Base-by-base conservation (phyloP, 495 filamentous ascomycete genomes). In the Jackrogersella multiformis region DNA sequence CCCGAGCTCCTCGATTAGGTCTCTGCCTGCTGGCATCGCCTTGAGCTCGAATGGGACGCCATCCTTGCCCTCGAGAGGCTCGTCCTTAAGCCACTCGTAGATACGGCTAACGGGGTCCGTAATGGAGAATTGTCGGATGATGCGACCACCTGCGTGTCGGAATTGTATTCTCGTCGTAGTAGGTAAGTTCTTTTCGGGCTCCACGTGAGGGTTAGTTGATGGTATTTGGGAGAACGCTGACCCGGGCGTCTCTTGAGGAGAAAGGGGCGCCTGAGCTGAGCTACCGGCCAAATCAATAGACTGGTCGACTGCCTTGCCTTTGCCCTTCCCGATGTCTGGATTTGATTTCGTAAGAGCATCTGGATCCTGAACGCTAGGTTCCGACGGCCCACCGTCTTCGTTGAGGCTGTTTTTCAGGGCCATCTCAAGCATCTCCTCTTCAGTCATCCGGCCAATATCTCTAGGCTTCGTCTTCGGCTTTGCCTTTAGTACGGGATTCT, bases 51-150 rank as follows among this genome's bases (percentile, higher is more conserved):
- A 97, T 45, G 85, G 71, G 16, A 89, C 78, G 0, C 90, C 92
- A 32, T 86, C 86, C 76, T 94, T 94, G 49, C 89, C 93, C 54
- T 89, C 87, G 54, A 89, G 71, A 12, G 89, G 86, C 24, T 92
- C 88, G 4, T 93, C 90, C 78, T 98, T 98, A 38, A 99, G 85
- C 92, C 94, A 99, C 79, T 99, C 95, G 73, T 94, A 99, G 32
- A 99, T 86, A 10, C 92, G 85, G 44, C 85, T 79, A 5, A 99
- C 93, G 0, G 85, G 84, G 45, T 99, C 95, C n/a, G 86, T 75
- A n/a, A 93, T 73, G 6, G 82, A 74, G 78, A 99, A 99, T 12
- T 90, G 84, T 15, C 94, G 88, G 35, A 99, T 92, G 15, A 94
- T 82, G 21, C 93, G 86, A 8, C 92, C 93, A 38, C 85, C 87